Evolutionary conservation across 495 filamentous ascomycete genomes (phyloP).

Genomic region (Neurospora sp.): DNA sequence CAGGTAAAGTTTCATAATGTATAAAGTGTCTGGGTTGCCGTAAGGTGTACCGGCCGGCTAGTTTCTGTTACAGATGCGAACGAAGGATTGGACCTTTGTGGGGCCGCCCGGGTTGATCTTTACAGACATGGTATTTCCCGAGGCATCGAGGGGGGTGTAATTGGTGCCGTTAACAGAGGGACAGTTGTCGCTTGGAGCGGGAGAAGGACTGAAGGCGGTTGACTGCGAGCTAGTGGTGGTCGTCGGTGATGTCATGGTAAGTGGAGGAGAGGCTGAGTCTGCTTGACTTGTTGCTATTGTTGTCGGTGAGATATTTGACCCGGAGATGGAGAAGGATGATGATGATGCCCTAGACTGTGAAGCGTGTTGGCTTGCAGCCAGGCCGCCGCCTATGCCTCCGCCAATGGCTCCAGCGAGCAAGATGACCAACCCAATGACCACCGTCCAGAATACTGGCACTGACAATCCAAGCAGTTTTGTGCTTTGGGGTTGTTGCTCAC

Average conservation of each 20-base stretch:
- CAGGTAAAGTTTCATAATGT: slow-evolving; percentile 25
- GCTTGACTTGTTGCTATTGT: background rate
- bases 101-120: background rate
- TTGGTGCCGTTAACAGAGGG: slow-evolving; percentile 16
- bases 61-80: slow-evolving; percentile 23
- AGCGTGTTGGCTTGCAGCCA: background rate
- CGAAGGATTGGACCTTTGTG: slow-evolving; percentile 16
- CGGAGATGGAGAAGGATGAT: slow-evolving; percentile 2
- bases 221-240: background rate
- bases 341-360: background rate
- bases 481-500: background rate
- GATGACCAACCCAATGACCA: slow-evolving; percentile 16
- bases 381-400: slow-evolving; percentile 22
- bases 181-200: slow-evolving; percentile 18
- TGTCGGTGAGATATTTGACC: background rate
- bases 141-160: slow-evolving; percentile 18
- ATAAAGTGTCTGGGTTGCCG: slow-evolving; percentile 15
- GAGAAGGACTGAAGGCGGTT: background rate
- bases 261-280: background rate
- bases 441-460: slow-evolving; percentile 22
- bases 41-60: slow-evolving; percentile 11
- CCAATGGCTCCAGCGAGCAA: slow-evolving; percentile 23
- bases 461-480: slow-evolving; percentile 20
- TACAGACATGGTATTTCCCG: slow-evolving; percentile 14
- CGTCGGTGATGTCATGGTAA: slow-evolving; percentile 9